Evolutionary conservation across 257 asterid genomes (phyloP).

Genomic region (Solanum pennellii): DNA sequence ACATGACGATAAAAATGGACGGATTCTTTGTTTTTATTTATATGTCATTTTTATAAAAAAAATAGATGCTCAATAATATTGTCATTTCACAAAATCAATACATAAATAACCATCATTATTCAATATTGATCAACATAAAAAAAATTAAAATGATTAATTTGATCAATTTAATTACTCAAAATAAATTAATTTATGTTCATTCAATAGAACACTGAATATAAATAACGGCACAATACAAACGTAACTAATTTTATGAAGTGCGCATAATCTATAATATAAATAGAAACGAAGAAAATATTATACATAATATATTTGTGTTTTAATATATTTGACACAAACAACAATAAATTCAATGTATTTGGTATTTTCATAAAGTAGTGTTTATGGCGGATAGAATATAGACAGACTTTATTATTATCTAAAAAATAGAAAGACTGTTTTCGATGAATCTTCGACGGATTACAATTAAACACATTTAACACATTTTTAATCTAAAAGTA

Average conservation of each 20-base stretch:
- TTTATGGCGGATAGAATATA: rapidly evolving
- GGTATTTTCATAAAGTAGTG: rapidly evolving
- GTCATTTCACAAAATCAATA: too few species aligned
- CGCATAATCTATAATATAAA: too few species aligned
- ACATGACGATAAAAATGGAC: too few species aligned
- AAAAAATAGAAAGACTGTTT: neutral
- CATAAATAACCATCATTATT: too few species aligned
- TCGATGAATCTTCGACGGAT: rapidly evolving
- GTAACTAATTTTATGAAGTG: rapidly evolving
- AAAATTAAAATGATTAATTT: too few species aligned
- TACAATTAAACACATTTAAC: rapidly evolving
- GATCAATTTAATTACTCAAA: too few species aligned
- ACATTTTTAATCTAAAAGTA: rapidly evolving
- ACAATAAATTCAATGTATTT: neutral
- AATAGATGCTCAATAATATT: too few species aligned
- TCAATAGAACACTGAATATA: neutral
- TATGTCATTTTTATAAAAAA: too few species aligned
- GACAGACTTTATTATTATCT: rapidly evolving
- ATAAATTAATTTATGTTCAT: too few species aligned
- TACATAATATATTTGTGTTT: neutral
- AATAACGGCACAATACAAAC: too few species aligned
- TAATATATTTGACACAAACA: neutral
- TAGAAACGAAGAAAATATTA: rapidly evolving
- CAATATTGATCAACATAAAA: rapidly evolving
- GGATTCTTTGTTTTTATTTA: too few species aligned